phyloP scores from a whole-genome alignment of 768 basidiomycete genomes.

The Rhizopogon vesiculosus region DNA sequence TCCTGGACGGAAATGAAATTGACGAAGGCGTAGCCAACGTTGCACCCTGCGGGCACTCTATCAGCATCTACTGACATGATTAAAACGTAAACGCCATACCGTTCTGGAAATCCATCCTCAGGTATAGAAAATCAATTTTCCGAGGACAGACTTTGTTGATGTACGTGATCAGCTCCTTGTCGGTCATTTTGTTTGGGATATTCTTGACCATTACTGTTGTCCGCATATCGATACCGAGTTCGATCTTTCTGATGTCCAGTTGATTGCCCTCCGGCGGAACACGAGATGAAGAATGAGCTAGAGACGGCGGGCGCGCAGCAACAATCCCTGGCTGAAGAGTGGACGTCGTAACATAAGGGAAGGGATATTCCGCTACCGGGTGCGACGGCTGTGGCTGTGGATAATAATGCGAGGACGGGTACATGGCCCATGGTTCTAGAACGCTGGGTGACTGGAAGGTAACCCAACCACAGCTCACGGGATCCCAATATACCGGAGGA shows the following conservation, averaged over 20 bases:
- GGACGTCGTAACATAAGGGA: neutral
- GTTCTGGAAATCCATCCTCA: constrained; percentile 83
- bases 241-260: constrained; percentile 68
- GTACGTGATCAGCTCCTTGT: constrained; percentile 62
- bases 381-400: constrained; percentile 23
- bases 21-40: constrained; percentile 84
- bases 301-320: constrained; percentile 14
- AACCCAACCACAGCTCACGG: constrained; percentile 23
- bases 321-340: constrained; percentile 14
- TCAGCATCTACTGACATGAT: constrained; percentile 3
- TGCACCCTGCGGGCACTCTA: constrained; percentile 47
- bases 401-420: constrained; percentile 26
- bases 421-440: constrained; percentile 25
- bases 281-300: constrained; percentile 24
- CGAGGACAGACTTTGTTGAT: constrained; percentile 72
- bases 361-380: constrained; percentile 11
- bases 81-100: constrained; percentile 36
- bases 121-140: constrained; percentile 81
- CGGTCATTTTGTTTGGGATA: constrained; percentile 89
- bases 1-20: constrained; percentile 83
- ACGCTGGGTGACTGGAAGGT: constrained; percentile 20
- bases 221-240: constrained; percentile 71
- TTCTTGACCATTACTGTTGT: constrained; percentile 92
- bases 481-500: constrained; percentile 25
- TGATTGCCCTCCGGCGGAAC: constrained; percentile 42